Percentiles rank a stretch among this genome's conserved stretches.
Conservation (phyloP, 495 filamentous ascomycete species). For the Penicillium herquei region DNA sequence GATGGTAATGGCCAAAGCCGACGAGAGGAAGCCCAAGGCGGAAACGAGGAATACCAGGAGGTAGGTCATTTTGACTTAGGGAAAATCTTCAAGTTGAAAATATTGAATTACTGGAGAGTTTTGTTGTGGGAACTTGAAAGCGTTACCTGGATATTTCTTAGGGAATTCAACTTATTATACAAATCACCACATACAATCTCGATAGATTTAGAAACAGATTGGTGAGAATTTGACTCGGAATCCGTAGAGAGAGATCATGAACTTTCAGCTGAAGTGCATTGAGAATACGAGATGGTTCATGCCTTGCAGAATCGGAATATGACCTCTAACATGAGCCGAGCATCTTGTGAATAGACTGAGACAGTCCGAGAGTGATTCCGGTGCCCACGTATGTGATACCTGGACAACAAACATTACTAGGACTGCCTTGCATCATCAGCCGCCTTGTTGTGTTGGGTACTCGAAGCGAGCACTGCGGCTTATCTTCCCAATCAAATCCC, state of each 20-base stretch:
- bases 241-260: slow-evolving; percentile 1
- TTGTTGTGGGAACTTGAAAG: not conserved
- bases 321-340: slow-evolving; percentile 3
- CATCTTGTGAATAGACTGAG: slow-evolving; percentile 2
- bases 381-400: slow-evolving; percentile 5
- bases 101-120: slow-evolving; percentile 4
- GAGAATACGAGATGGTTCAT: slow-evolving; percentile 10
- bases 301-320: slow-evolving; percentile 4
- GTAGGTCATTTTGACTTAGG: slow-evolving; percentile 12
- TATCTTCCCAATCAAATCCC: slow-evolving; percentile 13
- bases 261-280: slow-evolving; percentile 7
- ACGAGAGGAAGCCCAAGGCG: slow-evolving; percentile 12
- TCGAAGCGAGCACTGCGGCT: slow-evolving; percentile 12
- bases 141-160: not conserved
- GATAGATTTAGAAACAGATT: not conserved
- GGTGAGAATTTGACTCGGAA: not conserved
- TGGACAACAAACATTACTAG: slow-evolving; percentile 2
- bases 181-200: not conserved
- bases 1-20: slow-evolving; percentile 13
- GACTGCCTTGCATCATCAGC: slow-evolving; percentile 4
- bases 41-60: slow-evolving; percentile 5
- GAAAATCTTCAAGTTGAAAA: not conserved
- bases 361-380: not conserved
- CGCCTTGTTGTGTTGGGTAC: slow-evolving; percentile 5
- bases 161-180: not conserved